These are phyloP conservation scores for Entomortierella beljakovae DNA, from an alignment of 192 early-diverging fungal species.

Conservation along the genomic window DNA sequence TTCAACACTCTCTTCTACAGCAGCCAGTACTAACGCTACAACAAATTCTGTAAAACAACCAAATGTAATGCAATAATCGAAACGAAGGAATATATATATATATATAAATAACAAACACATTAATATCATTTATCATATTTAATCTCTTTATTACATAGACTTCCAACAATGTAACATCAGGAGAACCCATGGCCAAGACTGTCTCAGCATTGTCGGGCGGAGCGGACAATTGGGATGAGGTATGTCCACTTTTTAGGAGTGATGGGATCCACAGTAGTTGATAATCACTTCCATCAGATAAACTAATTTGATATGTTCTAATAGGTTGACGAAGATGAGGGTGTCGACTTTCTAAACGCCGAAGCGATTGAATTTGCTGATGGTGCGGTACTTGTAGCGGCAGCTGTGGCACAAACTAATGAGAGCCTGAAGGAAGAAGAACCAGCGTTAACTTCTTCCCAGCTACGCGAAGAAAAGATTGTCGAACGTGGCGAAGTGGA, in stretches of 20 bases:
- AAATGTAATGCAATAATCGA: background rate
- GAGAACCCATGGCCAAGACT: slow-evolving; percentile 50
- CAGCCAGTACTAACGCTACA: background rate
- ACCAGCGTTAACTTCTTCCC: background rate
- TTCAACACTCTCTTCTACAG: too few relatives aligned
- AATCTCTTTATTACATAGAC: background rate
- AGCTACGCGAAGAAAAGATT: slow-evolving; percentile 22
- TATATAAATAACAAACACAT: background rate
- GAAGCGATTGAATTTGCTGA: slow-evolving; percentile 47
- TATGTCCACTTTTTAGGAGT: background rate
- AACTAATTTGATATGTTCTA: too few relatives aligned
- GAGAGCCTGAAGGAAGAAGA: slow-evolving; percentile 11
- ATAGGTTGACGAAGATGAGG: slow-evolving; percentile 46
- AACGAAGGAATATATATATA: background rate
- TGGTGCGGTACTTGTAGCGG: slow-evolving; percentile 39
- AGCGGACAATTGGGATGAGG: slow-evolving; percentile 52
- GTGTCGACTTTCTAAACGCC: slow-evolving; percentile 46
- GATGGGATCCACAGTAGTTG: background rate
- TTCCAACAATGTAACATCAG: slow-evolving; percentile 1
- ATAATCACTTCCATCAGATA: too few relatives aligned
- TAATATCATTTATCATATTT: background rate
- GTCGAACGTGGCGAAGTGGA: slow-evolving; percentile 45
- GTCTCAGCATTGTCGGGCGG: slow-evolving; percentile 34
- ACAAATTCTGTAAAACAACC: background rate
- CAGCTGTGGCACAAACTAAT: slow-evolving; percentile 31